Conservation (phyloP, 2,329 filamentous ascomycete species). For the Ceratocystis cubensis region DNA sequence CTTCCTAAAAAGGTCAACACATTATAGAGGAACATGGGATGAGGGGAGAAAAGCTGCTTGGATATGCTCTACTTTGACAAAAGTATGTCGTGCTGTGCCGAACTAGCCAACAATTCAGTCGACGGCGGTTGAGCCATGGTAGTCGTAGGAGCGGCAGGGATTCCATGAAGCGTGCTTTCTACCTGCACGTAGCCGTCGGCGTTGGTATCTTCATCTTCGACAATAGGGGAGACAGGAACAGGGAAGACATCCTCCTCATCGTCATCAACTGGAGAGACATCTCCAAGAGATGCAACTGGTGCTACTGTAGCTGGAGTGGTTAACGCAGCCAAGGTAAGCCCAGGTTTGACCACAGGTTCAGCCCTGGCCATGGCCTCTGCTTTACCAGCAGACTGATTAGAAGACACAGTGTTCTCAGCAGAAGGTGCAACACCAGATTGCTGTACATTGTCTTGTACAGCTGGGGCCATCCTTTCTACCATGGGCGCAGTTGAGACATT, state of each 20-base stretch:
- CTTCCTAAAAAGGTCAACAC: background rate
- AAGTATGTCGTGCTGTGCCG: background rate
- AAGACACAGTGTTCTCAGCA: background rate
- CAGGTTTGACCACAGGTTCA: background rate
- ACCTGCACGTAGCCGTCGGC: background rate
- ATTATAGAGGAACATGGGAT: background rate
- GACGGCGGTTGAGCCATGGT: no score
- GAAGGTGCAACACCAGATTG: background rate
- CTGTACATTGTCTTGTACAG: background rate
- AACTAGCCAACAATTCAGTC: background rate
- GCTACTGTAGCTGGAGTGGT: background rate
- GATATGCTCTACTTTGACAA: background rate
- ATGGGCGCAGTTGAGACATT: conserved; percentile 5
- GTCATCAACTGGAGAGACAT: background rate
- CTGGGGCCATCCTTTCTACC: background rate
- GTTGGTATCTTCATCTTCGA: background rate
- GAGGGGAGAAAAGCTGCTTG: background rate
- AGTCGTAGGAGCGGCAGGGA: no score
- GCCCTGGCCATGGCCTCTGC: background rate
- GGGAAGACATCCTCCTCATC: background rate
- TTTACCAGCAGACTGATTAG: background rate
- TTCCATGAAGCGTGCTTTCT: background rate
- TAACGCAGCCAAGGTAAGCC: background rate
- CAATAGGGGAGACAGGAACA: background rate
- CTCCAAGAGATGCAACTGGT: background rate